Evolutionary conservation across 1,284 basidiomycete species (phyloP).

Genomic region (Ceratobasidium sp.): DNA sequence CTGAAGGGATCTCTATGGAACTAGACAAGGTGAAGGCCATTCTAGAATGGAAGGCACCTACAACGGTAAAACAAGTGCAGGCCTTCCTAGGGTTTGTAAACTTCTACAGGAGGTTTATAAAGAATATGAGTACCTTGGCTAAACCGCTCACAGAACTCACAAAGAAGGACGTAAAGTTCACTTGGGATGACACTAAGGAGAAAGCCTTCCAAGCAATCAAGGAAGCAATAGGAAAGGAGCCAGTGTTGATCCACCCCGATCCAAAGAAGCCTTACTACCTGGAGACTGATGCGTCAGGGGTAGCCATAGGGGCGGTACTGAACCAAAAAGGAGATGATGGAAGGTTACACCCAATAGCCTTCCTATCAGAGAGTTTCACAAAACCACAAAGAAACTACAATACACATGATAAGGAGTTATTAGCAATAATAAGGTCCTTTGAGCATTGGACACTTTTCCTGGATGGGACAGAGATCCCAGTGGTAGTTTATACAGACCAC

Average conservation of each 20-base stretch:
- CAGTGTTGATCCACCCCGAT: constrained; percentile 11
- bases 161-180: constrained; percentile 44
- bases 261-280: neutral
- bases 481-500: constrained; percentile 21
- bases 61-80: constrained; percentile 48
- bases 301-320: constrained; percentile 1
- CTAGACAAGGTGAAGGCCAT: constrained; percentile 50
- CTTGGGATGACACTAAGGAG: constrained; percentile 41
- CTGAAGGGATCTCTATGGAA: constrained; percentile 46
- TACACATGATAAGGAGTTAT: neutral
- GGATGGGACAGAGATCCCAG: constrained; percentile 41
- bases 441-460: constrained; percentile 48
- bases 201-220: constrained; percentile 50
- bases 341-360: neutral
- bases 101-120: constrained; percentile 41
- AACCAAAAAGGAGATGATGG: constrained; percentile 9
- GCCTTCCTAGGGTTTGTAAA: constrained; percentile 53
- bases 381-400: no score
- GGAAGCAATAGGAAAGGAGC: constrained; percentile 14
- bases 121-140: constrained; percentile 48
- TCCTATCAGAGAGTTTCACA: neutral
- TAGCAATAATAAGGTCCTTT: constrained; percentile 42
- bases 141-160: constrained; percentile 48
- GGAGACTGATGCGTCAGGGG: constrained; percentile 15
- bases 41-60: constrained; percentile 49